Evolutionary conservation across 495 filamentous ascomycete species (phyloP).

Genomic region (Xylaria venustula): DNA sequence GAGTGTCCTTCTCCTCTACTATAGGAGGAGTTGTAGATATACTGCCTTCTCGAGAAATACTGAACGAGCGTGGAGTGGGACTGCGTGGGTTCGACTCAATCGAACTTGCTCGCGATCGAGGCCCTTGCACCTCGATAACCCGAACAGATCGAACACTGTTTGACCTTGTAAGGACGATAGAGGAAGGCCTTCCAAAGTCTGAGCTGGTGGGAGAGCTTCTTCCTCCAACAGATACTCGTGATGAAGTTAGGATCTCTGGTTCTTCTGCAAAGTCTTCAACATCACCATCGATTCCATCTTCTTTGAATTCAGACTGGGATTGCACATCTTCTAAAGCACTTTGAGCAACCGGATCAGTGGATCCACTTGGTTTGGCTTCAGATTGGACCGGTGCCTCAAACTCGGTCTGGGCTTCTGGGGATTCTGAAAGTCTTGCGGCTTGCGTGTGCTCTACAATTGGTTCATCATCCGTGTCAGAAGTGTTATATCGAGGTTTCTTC

Average conservation of each 20-base stretch:
- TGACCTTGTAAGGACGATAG: slow-evolving; percentile 43
- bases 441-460: not conserved
- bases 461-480: slow-evolving; percentile 1
- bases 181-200: slow-evolving; percentile 35
- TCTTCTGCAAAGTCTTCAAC: slow-evolving; percentile 49
- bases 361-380: not conserved
- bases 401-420: not conserved
- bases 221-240: slow-evolving; percentile 53
- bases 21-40: slow-evolving; percentile 40
- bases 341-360: slow-evolving; percentile 20
- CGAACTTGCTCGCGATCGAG: slow-evolving; percentile 45
- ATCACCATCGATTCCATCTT: slow-evolving; percentile 34
- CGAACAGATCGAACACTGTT: slow-evolving; percentile 52
- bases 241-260: slow-evolving; percentile 53
- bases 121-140: slow-evolving; percentile 52
- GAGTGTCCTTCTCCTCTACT: slow-evolving; percentile 31
- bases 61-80: slow-evolving; percentile 23
- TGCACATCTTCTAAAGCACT: slow-evolving; percentile 9
- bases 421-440: not conserved
- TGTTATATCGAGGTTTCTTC: slow-evolving; percentile 55
- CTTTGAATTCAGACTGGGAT: slow-evolving; percentile 22
- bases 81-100: slow-evolving; percentile 40
- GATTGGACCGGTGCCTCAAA: not conserved
- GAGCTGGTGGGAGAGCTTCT: slow-evolving; percentile 41
- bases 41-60: slow-evolving; percentile 32